phyloP scores from a whole-genome alignment of 306 rosid species.

The Castanospermum australe region DNA sequence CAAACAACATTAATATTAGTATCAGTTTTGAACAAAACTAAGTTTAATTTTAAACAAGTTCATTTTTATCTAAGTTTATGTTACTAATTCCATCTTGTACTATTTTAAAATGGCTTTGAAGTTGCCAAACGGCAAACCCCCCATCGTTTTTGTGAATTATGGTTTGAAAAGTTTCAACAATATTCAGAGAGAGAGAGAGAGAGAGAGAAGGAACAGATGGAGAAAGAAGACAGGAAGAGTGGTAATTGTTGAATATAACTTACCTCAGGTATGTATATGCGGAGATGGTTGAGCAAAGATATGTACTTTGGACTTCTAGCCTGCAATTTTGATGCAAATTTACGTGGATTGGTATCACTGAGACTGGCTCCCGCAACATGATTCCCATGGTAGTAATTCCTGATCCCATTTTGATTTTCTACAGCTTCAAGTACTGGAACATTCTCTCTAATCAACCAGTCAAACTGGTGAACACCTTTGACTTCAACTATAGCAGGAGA shows the following conservation, averaged over 20 bases:
- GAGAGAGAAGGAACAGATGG: neutral
- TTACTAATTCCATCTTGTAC: no score
- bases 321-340: slow-evolving; percentile 83
- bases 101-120: no score
- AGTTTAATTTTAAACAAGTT: no score
- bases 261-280: slow-evolving; percentile 97
- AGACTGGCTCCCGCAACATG: slow-evolving; percentile 70
- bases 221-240: neutral
- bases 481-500: slow-evolving; percentile 95
- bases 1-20: no score
- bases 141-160: neutral
- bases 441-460: slow-evolving; percentile 99
- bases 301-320: slow-evolving; percentile 98
- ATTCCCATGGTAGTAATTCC: slow-evolving; percentile 94
- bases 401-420: slow-evolving; percentile 84
- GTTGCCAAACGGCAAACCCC: no score
- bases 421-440: slow-evolving; percentile 99
- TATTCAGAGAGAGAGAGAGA: neutral
- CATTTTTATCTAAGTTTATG: no score
- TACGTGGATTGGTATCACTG: slow-evolving; percentile 64
- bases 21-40: no score
- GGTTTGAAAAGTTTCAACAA: slow-evolving; percentile 1
- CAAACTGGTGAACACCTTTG: slow-evolving; percentile 95
- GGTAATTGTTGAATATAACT: slow-evolving; percentile 25
- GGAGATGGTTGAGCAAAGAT: slow-evolving; percentile 94